Percentiles rank a stretch among this genome's conserved stretches.
phyloP scores from a whole-genome alignment of 805 yeast genomes.

The Suhomyces pyralidae region DNA sequence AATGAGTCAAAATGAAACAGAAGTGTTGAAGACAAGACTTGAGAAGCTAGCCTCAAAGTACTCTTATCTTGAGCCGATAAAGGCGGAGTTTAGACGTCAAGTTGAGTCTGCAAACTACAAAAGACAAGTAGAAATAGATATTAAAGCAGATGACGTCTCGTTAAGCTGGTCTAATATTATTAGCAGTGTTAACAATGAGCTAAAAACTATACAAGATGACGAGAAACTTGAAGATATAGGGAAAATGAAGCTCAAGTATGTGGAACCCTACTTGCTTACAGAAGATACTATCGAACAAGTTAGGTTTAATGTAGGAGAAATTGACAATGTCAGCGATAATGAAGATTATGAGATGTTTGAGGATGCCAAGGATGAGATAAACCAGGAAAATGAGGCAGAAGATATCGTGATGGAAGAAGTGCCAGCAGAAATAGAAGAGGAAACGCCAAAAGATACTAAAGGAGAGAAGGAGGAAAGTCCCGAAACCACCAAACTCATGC shows the following conservation, averaged over 20 bases:
- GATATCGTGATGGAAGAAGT: conserved; percentile 12
- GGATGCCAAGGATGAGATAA: conserved; percentile 3
- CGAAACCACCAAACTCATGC: neutral
- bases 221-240: conserved; percentile 32
- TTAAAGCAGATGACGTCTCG: conserved; percentile 1
- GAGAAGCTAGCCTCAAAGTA: conserved; percentile 13
- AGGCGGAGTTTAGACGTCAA: conserved; percentile 26
- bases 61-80: conserved; percentile 30
- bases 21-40: neutral
- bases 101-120: conserved; percentile 12
- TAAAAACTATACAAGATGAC: conserved; percentile 30
- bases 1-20: neutral
- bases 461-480: neutral
- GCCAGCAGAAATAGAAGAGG: conserved; percentile 8
- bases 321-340: neutral
- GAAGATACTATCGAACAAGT: conserved; percentile 49
- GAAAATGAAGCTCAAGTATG: conserved; percentile 40
- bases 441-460: conserved; percentile 1
- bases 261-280: conserved; percentile 52
- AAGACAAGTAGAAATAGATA: conserved; percentile 6
- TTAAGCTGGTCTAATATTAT: conserved; percentile 28
- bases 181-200: conserved; percentile 30
- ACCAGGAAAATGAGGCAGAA: neutral
- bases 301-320: conserved; percentile 23
- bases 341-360: neutral